Percentiles rank a stretch among this genome's conserved stretches.
phyloP scores from a whole-genome alignment of 805 yeast species.

The Ogataea neopini region DNA sequence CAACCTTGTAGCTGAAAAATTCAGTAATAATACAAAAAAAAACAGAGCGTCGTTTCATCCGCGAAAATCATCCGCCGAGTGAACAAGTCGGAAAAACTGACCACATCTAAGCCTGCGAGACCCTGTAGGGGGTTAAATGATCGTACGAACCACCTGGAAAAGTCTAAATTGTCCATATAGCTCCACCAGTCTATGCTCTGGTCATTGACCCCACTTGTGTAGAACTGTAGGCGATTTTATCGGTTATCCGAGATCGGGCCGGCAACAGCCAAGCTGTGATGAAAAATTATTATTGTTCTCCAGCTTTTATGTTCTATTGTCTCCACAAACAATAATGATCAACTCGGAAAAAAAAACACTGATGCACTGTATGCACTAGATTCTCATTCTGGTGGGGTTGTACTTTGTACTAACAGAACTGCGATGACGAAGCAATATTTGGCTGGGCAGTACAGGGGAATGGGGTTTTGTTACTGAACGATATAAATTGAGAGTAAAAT shows the following conservation, averaged over 20 bases:
- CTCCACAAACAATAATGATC: neutral
- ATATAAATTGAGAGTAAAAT: neutral
- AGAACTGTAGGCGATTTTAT: neutral
- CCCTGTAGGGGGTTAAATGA: no score
- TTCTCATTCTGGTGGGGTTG: neutral
- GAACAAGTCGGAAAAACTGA: no score
- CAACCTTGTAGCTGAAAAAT: no score
- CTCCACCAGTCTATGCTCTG: no score
- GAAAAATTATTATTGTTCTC: neutral
- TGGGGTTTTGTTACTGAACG: neutral
- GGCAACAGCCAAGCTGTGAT: neutral
- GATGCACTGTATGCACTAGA: neutral
- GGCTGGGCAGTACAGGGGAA: neutral
- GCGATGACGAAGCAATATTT: neutral
- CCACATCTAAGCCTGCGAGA: no score
- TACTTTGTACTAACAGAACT: neutral
- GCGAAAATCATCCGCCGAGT: no score
- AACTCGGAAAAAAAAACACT: slow-evolving; percentile 6
- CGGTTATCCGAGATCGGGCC: neutral
- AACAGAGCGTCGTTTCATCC: neutral
- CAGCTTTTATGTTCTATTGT: neutral
- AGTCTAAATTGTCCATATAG: no score
- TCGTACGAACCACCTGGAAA: no score
- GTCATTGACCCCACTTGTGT: no score
- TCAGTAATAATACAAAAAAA: no score